Base-by-base conservation (phyloP, 352 stramenopile species). In the Phytophthora niederhauseri region DNA sequence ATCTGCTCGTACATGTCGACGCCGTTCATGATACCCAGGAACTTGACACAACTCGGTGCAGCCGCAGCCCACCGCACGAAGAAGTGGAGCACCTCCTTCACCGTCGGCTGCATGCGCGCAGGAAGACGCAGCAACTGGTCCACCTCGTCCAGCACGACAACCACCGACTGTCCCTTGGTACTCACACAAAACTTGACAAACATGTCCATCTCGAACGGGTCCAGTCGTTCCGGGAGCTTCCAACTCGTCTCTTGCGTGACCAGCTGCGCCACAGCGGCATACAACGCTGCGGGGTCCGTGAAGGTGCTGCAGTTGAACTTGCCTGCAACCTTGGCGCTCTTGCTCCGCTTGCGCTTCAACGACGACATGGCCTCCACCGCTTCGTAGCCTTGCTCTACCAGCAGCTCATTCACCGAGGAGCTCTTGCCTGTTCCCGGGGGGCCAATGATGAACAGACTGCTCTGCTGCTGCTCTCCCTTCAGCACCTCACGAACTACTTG, bases 301-400 rank as follows among this genome's bases (percentile, higher is more conserved):
- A 89, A 93, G 11, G 73, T 87, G 64, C 81, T 90, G 75, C 85
- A 93, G 64, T 93, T 93, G 20, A 93, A 20, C 8, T 82, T 82
- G 36, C 89, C 72, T 14, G 75, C 66, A 14, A 41, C 50, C 38
- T 72, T 74, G 20, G 12, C 54, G 7, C 34, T 56, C 26, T 61
- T 53, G 20, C 4, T 41, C 19, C 55, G 49, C 24, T 73, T 71
- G 31, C 53, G 57, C 50, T 71, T 67, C 41, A 52, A 8, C 7
- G 55, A 49, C 0, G 49, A 15, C 1, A 12, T 28, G 31, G 22
- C 9, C 36, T 49, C 56, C 6, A 64, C 64, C 11, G 57, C 41
- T 65, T 68, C 46, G 22, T 77, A 86, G 9, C 61, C 64, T 24
- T 76, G 59, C 55, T 80, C 61, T 0, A n/a, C 30, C 2, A 85